Evolutionary conservation across 129 eudicot genomes (phyloP).

Genomic region (Heracleum sosnowskyi): DNA sequence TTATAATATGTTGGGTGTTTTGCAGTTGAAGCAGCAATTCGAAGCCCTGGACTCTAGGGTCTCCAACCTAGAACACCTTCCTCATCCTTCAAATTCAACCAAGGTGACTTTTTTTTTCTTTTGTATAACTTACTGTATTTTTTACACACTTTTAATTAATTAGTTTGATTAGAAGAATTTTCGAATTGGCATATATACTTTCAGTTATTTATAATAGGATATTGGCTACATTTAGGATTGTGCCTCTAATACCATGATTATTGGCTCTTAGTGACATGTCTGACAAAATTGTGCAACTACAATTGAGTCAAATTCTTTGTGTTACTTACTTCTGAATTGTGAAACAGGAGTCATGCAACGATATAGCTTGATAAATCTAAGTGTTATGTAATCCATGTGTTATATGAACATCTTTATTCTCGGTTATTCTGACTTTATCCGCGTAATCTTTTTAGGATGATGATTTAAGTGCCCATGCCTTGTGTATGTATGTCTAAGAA

Average conservation of each 20-base stretch:
- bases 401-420: background rate
- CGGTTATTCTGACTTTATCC: background rate
- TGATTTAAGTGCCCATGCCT: background rate
- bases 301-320: no score
- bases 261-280: background rate
- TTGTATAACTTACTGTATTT: background rate
- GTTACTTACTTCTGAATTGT: background rate
- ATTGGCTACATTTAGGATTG: background rate
- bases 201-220: no score
- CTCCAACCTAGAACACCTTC: slow-evolving; percentile 8
- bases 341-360: background rate
- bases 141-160: background rate
- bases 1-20: no score
- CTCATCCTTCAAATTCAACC: background rate
- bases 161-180: background rate
- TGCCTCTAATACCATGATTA: background rate
- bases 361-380: no score
- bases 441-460: background rate
- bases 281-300: background rate
- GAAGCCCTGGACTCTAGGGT: slow-evolving; percentile 12
- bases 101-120: background rate
- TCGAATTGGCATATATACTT: background rate
- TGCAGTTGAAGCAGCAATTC: slow-evolving; percentile 5
- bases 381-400: no score
- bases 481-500: background rate